Base-by-base conservation (phyloP, 768 basidiomycete species). In the Trametes coccinea region DNA sequence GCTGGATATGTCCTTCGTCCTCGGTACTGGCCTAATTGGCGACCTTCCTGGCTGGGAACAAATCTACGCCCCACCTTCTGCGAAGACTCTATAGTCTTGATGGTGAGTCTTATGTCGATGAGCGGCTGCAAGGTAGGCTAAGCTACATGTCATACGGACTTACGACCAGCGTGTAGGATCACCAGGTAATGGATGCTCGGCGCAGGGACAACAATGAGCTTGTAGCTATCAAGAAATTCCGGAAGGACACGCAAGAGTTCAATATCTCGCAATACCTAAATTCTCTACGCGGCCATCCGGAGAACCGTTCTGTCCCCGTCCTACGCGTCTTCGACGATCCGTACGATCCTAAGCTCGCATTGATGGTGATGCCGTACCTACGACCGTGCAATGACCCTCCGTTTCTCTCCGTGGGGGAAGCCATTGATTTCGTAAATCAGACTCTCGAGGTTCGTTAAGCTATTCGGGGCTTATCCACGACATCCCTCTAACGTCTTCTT, bases 311-410 rank as follows among this genome's bases (percentile, higher is more conserved):
- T 17, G 69, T 69, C 7, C 68, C 67, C 0, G 17, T 73, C 6
- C 17, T 69, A 3, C 63, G 69, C 1, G 33, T 64, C 3, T 33
- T 72, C 8, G 44, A 54, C 3, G 69, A 71, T 49, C 63, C 66
- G 2, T 54, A 60, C 10, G 56, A 63, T 9, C 14, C 30, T 2
- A 31, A 27, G 3, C 50, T 39, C 3, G 31, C 41, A 1, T 52
- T 67, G 2, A 57, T 73, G 51, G 66, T 75, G n/a, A 67, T 66
- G 67, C 63, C 72, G 1, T 66, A 64, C 22, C 52, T 75, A 10
- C 64, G 72, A 8, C 67, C 63, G 0, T 68, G 65, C 50, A 61
- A 75, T 46, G 56, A 71, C 17, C 74, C 74, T 0, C 56, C 45
- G 4, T 68, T 75, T 29, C 41, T 43, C 4, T 65, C 62, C 2